Percentiles rank a stretch among this genome's conserved stretches.
Evolutionary conservation across 768 basidiomycete species (phyloP).

Genomic region (Brasilioporus rufonigricans): DNA sequence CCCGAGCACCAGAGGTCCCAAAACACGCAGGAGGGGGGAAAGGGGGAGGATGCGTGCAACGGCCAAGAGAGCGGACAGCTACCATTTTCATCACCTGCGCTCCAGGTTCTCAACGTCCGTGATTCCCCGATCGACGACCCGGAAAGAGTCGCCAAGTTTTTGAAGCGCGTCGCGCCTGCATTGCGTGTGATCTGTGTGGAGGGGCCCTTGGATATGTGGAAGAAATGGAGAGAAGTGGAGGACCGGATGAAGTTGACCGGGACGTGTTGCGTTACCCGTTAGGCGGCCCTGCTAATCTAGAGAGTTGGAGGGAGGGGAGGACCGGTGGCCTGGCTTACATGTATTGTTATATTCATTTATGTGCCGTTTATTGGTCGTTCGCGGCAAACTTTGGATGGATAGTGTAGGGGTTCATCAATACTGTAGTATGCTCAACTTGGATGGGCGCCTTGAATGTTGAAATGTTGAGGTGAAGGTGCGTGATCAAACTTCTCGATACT

Average conservation of each 20-base stretch:
- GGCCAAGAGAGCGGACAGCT: neutral
- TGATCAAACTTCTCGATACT: too few species aligned
- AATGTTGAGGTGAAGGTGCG: too few species aligned
- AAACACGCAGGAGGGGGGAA: too few species aligned
- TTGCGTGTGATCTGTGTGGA: slow-evolving; percentile 27
- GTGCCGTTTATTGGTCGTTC: neutral
- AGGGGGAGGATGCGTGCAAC: too few species aligned
- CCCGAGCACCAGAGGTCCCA: neutral
- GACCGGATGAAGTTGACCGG: slow-evolving; percentile 17
- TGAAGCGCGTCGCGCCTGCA: slow-evolving; percentile 22
- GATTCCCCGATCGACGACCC: slow-evolving; percentile 28
- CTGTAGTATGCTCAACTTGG: neutral
- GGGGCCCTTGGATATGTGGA: slow-evolving; percentile 28
- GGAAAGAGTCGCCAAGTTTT: slow-evolving; percentile 24
- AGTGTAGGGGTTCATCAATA: neutral
- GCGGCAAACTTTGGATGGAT: too few species aligned
- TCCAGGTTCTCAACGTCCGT: slow-evolving; percentile 28
- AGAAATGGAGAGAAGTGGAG: slow-evolving; percentile 29
- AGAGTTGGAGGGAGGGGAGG: too few species aligned
- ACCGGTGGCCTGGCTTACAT: neutral
- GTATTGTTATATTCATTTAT: neutral
- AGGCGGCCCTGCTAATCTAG: too few species aligned
- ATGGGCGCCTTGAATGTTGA: neutral
- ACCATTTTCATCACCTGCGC: neutral
- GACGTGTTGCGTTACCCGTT: neutral